Base-by-base conservation (phyloP, 2,329 filamentous ascomycete genomes). In the Fusarium bulbicola region DNA sequence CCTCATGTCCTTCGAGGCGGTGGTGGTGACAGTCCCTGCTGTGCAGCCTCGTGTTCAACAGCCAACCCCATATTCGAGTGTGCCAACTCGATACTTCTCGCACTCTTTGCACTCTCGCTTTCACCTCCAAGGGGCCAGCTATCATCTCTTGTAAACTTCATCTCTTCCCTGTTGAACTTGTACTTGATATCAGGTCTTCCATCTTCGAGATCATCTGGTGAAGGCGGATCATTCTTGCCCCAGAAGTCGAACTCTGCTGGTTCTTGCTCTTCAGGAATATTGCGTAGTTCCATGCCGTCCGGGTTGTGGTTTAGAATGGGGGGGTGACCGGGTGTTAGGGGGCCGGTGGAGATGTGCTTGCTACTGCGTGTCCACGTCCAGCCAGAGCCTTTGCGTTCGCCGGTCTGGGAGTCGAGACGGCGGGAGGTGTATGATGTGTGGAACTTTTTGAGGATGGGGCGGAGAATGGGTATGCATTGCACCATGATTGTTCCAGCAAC, bases 401-500 rank as follows among this genome's bases (percentile, higher is more conserved):
- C 72, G 24, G 49, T 64, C 7, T 65, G 63, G 7, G 74, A 76
- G 26, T 64, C 71, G 18, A 78, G 68, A 39, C 65, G 74, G 43
- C 66, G 66, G 6, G 76, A 78, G 13, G 76, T 78, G 13, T 74
- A 43, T 24, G 76, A 76, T 21, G 70, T 76, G 63, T 77, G 75
- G 4, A 78, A 70, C 39, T 76, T 75, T 50, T 72, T 70, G 11
- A 88, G 69, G 26, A 88, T 81, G 0, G 86, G 85, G 15, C 86
- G 83, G 13, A 88, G 74, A 21, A 88, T 84, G 5, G 86, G 86
- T 6, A 88, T 84, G 66, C 85, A 88, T 72, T 88, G 86, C 8
- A 88, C 86, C 47, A 88, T 87, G 70, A 88, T 87, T 32, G 86
- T 88, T 59, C 86, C 86, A 14, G 85, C 82, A 59, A 88, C 81